These are phyloP conservation scores for Lactifluus subvellereus DNA, from an alignment of 768 basidiomycete species.

Conservation along the genomic window DNA sequence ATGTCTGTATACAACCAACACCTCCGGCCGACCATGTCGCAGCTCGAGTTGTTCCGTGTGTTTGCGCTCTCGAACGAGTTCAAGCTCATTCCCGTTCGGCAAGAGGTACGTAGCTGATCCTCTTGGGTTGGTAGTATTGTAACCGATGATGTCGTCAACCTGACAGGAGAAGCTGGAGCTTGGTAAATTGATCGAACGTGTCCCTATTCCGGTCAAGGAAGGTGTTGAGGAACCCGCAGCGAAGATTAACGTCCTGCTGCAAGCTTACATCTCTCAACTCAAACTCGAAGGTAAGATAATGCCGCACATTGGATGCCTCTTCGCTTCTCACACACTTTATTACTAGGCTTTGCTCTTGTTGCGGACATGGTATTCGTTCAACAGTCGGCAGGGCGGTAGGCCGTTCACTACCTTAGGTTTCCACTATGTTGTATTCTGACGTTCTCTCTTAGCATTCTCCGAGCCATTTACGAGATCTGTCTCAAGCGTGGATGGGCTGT, in stretches of 20 bases:
- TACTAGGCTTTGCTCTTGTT: slow-evolving; percentile 69
- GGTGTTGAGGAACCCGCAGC: slow-evolving; percentile 92
- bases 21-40: slow-evolving; percentile 78
- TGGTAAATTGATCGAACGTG: slow-evolving; percentile 83
- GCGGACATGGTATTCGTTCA: slow-evolving; percentile 96
- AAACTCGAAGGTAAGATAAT: slow-evolving; percentile 71
- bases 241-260: slow-evolving; percentile 94
- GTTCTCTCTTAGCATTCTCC: slow-evolving; percentile 57
- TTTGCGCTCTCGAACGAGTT: slow-evolving; percentile 96
- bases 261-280: slow-evolving; percentile 90
- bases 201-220: slow-evolving; percentile 97
- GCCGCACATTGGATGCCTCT: neutral
- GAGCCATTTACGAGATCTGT: slow-evolving; percentile 97
- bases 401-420: neutral
- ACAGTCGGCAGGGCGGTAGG: slow-evolving; percentile 88
- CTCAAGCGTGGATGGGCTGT: slow-evolving; percentile 97
- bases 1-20: slow-evolving; percentile 98
- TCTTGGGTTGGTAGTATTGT: slow-evolving; percentile 6
- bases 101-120: slow-evolving; percentile 39
- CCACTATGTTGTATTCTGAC: slow-evolving; percentile 6
- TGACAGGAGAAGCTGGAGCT: slow-evolving; percentile 79
- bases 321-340: neutral
- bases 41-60: slow-evolving; percentile 88
- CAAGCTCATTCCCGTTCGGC: slow-evolving; percentile 81
- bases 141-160: neutral